Conservation (phyloP, 306 rosid genomes). For the Cicer pinnatifidum region DNA sequence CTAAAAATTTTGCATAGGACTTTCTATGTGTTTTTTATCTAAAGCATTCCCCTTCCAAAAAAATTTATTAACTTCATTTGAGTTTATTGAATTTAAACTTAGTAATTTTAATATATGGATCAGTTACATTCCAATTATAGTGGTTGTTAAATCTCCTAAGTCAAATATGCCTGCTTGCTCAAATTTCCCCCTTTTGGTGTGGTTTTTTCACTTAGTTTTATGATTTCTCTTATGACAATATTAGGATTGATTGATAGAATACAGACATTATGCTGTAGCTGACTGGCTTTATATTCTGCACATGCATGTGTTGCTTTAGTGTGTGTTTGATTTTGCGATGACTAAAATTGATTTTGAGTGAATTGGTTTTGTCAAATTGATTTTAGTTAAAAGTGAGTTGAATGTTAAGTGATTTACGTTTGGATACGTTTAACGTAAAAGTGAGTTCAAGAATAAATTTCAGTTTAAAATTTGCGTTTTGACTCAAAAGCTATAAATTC, state of each 20-base stretch:
- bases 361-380: too few species aligned
- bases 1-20: neutral
- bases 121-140: neutral
- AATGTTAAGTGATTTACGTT: too few species aligned
- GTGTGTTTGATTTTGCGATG: too few species aligned
- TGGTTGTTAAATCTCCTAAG: constrained; percentile 21
- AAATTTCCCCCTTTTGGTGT: neutral
- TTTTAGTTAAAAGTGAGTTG: too few species aligned
- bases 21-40: neutral
- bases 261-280: neutral
- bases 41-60: neutral
- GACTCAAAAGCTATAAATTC: too few species aligned
- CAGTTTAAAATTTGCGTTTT: too few species aligned
- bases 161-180: constrained; percentile 4
- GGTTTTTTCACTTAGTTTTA: constrained; percentile 29
- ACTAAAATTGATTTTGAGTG: too few species aligned
- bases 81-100: constrained; percentile 19
- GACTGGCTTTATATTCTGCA: neutral
- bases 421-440: too few species aligned
- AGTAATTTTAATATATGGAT: neutral
- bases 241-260: constrained; percentile 2
- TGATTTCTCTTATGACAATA: constrained; percentile 20
- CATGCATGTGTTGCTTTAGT: neutral
- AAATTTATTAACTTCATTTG: neutral
- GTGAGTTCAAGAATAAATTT: too few species aligned